Evolutionary conservation across 164 flowering plant species (phyloP), one percentile per base, ranked within the genome.

Genomic region (Chloranthus sessilifolius): DNA sequence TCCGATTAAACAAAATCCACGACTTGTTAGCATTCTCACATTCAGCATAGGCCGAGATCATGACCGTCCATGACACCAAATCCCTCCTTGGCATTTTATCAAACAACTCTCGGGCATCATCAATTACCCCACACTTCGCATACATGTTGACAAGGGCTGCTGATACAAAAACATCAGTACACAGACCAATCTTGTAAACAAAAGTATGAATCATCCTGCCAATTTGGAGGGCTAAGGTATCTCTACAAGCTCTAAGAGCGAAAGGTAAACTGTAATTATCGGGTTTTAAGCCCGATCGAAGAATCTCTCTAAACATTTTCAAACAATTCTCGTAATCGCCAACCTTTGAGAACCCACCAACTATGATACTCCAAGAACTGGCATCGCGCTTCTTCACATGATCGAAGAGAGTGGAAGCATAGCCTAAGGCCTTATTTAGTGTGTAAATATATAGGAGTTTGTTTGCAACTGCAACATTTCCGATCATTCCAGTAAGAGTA

Each of bases 31-130:
- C 67, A 57, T 61, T 59, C 46, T 74, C 75, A 47, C 57, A 58
- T 24, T 77, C 81, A 0, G 78, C 80, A 64, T 58, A 76, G 1
- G 57, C 81, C 7, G 70, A 68, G 37, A 78, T 68, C 79, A 80
- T 77, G 8, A 74, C 77, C 2, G 83, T 81, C 79, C 81, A 78
- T 2, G 78, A 58, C 3, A 75, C 74, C 45, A 72, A 60, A 35
- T 72, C 87, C 59, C 57, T 77, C 2, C 43, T 59, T 0, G 17
- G 58, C 81, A 80, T 80, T 53, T 49, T 50, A 58, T 70, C 77
- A 43, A 80, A 80, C 75, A 80, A 8, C 7, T 39, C 52, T 11
- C 64, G 46, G 20, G 85, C 75, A 52, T 74, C 75, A 4, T 75
- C 70, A 24, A 67, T 48, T 3, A 23, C 60, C 30, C 61, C 55